Evolutionary conservation across 768 basidiomycete species (phyloP).

Genomic region (Xanthoconium purpureum): DNA sequence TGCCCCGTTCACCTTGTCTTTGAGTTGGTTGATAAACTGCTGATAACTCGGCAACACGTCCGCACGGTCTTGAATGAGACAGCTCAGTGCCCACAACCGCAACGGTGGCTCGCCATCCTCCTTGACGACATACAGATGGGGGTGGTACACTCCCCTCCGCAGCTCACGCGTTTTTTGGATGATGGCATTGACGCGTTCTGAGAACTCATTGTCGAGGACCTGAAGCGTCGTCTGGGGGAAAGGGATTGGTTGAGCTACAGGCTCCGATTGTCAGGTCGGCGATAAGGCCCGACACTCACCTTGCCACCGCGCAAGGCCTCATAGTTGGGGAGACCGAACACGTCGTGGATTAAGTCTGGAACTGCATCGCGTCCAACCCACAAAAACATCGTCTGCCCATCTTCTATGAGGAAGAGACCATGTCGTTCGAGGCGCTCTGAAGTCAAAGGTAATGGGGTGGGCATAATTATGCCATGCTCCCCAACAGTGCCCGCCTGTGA

Average conservation of each 20-base stretch:
- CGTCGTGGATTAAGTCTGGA: slow-evolving; percentile 91
- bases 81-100: slow-evolving; percentile 91
- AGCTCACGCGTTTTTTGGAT: slow-evolving; percentile 93
- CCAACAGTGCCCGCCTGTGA: slow-evolving; percentile 84
- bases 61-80: slow-evolving; percentile 92
- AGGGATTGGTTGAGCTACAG: background rate
- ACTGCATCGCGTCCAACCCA: slow-evolving; percentile 99
- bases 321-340: slow-evolving; percentile 87
- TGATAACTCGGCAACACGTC: slow-evolving; percentile 95
- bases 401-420: slow-evolving; percentile 95
- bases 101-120: slow-evolving; percentile 96
- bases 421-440: slow-evolving; percentile 95
- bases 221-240: slow-evolving; percentile 76
- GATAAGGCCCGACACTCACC: slow-evolving; percentile 38
- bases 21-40: slow-evolving; percentile 86
- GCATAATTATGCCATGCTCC: slow-evolving; percentile 84
- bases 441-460: slow-evolving; percentile 83
- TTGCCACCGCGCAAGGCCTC: slow-evolving; percentile 92
- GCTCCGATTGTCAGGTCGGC: background rate
- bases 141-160: slow-evolving; percentile 88
- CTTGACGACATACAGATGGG: slow-evolving; percentile 94
- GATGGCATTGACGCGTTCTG: slow-evolving; percentile 91
- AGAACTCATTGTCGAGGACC: slow-evolving; percentile 87
- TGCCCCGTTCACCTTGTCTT: slow-evolving; percentile 65
- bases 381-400: slow-evolving; percentile 96